Percentiles rank a stretch among this genome's conserved stretches.
Conservation (phyloP, 768 basidiomycete genomes). For the Dictyophora rubrovolvata region DNA sequence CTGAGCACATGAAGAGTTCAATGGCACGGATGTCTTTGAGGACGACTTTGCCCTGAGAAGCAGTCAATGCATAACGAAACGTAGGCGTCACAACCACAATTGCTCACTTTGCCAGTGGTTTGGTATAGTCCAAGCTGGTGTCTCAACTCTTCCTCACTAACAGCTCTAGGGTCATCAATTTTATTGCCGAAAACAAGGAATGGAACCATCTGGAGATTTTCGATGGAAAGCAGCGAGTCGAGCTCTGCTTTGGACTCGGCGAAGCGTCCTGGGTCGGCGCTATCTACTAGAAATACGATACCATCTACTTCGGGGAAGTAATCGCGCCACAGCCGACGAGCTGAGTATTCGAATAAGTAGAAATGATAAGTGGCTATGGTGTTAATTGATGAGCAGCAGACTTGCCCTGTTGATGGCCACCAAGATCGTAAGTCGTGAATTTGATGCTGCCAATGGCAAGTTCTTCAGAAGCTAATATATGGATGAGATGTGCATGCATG, state of each 20-base stretch:
- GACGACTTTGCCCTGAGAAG: conserved; percentile 82
- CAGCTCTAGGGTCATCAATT: conserved; percentile 97
- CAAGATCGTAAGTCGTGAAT: conserved; percentile 97
- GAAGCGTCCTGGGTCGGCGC: conserved; percentile 94
- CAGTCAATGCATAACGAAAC: not conserved
- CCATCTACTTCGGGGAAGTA: conserved; percentile 99
- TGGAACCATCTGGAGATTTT: conserved; percentile 90
- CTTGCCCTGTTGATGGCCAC: conserved; percentile 92
- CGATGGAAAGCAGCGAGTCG: conserved; percentile 90
- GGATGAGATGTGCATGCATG: not conserved
- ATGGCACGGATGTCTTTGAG: conserved; percentile 95
- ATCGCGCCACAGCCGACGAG: conserved; percentile 97
- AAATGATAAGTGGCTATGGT: not conserved
- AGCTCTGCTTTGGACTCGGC: conserved; percentile 95
- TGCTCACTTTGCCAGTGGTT: conserved; percentile 95
- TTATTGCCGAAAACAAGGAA: conserved; percentile 99
- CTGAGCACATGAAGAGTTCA: conserved; percentile 99
- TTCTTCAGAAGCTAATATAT: conserved; percentile 81
- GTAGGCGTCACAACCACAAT: not conserved
- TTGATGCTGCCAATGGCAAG: conserved; percentile 98
- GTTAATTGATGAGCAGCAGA: conserved; percentile 4
- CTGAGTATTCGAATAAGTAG: conserved; percentile 25
- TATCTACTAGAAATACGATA: conserved; percentile 97
- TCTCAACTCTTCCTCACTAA: conserved; percentile 94
- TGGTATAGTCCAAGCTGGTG: conserved; percentile 93